Percentiles rank a stretch among this genome's conserved stretches.
Evolutionary conservation across 331 rosid genomes (phyloP).

Genomic region (Pyrus hybrid): DNA sequence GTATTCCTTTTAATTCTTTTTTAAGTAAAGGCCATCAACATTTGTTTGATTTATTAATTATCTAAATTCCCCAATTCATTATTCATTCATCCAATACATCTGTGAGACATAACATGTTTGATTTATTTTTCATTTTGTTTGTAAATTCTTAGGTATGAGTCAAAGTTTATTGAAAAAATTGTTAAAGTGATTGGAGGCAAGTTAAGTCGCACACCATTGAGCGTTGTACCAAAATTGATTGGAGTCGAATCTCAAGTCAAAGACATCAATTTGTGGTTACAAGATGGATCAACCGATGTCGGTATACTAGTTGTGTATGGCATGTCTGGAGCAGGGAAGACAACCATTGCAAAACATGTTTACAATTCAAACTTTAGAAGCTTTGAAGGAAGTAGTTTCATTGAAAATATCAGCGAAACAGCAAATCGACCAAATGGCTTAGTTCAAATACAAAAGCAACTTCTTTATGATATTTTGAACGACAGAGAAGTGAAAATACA

Average conservation of each 20-base stretch:
- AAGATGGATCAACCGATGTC: neutral
- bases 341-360: neutral
- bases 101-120: too few species aligned
- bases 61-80: too few species aligned
- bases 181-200: too few species aligned
- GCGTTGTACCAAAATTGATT: neutral
- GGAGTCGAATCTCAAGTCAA: neutral
- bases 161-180: too few species aligned
- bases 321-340: constrained; percentile 10
- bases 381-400: neutral
- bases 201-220: too few species aligned
- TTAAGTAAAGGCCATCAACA: too few species aligned
- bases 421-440: neutral
- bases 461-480: neutral
- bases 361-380: neutral
- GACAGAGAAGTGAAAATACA: neutral
- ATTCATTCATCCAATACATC: too few species aligned
- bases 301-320: neutral
- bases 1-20: too few species aligned
- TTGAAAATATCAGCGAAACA: neutral
- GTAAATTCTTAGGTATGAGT: too few species aligned
- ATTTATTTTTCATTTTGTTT: too few species aligned
- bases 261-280: neutral
- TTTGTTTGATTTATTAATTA: too few species aligned
- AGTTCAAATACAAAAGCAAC: neutral